Base-by-base conservation (phyloP, 768 basidiomycete genomes). In the Suillus plorans region DNA sequence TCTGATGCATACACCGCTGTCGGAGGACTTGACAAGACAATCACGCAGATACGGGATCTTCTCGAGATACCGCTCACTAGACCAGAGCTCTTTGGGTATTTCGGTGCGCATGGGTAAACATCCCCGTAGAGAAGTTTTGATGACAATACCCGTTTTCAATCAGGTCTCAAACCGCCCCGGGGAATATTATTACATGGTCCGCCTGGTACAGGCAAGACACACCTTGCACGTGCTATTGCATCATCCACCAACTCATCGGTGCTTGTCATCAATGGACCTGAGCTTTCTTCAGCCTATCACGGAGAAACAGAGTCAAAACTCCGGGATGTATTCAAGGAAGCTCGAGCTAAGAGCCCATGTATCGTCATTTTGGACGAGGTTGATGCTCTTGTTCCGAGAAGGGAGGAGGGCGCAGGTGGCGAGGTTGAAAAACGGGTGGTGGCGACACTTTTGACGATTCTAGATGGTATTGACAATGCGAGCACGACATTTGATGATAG, bases 391-490 rank as follows among this genome's bases (percentile, higher is more conserved):
- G 97, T 93, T 63, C 97, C 97, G 2, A 84, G 88, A 63, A 80
- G 97, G 58, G 97, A 97, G 72, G 95, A 95, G 6, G 86, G 90
- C 3, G 89, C 92, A 1, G 94, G 93, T 1, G 94, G 95, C 5
- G 97, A 99, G 77, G 97, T 99, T 3, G 97, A 99, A 75, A 92
- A 93, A 69, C 84, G 97, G 31, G 95, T 99, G 0, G 97, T 99
- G 4, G 95, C 97, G 25, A 97, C 95, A 22, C 80, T 99, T 56
- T 78, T 99, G 70, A 99, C 97, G 2, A 85, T 97, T 64, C 86
- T 99, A 79, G 97, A 99, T 74, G 97, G 97, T 9, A 91, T 94
- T 79, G 86, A 87, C 66, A 83, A 84, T 28, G 72, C 71, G 22
- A 74, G 70, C 1, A 74, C 76, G 5, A 81, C 79, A 44, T 81